Percentiles rank a stretch among this genome's conserved stretches.
Conservation (phyloP, 1,284 basidiomycete species). For the Cutaneotrichosporon cyanovorans region DNA sequence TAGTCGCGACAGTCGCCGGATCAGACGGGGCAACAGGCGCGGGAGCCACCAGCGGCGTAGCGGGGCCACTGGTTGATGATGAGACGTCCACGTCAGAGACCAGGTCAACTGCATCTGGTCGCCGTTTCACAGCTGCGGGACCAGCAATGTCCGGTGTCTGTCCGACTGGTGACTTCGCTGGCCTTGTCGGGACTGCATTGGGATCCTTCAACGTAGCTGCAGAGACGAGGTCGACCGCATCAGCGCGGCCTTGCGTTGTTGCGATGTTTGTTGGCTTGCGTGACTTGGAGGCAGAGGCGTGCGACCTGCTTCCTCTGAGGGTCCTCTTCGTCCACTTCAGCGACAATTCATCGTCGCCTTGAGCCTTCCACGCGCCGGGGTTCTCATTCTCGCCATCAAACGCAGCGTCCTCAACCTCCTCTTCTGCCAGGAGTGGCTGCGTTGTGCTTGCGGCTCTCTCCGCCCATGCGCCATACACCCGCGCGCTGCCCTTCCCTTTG, state of each 20-base stretch:
- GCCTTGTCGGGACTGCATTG: neutral
- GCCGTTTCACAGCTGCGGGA: too few relatives aligned
- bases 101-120: too few relatives aligned
- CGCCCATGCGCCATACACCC: constrained; percentile 48
- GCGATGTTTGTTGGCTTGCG: too few relatives aligned
- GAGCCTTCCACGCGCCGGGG: constrained; percentile 8
- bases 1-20: too few relatives aligned
- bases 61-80: neutral
- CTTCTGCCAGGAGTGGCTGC: neutral
- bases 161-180: neutral
- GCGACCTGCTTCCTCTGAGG: too few relatives aligned
- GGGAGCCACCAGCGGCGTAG: neutral
- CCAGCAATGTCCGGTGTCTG: neutral
- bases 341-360: neutral
- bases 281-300: too few relatives aligned
- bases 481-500: constrained; percentile 18
- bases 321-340: constrained; percentile 6
- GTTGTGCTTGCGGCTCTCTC: neutral
- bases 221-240: constrained; percentile 13
- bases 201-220: too few relatives aligned
- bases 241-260: neutral
- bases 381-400: constrained; percentile 17
- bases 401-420: constrained; percentile 8
- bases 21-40: too few relatives aligned
- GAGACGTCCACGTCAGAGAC: neutral